phyloP scores from a whole-genome alignment of 2,329 filamentous ascomycete species.

The Eurotiales sp. region DNA sequence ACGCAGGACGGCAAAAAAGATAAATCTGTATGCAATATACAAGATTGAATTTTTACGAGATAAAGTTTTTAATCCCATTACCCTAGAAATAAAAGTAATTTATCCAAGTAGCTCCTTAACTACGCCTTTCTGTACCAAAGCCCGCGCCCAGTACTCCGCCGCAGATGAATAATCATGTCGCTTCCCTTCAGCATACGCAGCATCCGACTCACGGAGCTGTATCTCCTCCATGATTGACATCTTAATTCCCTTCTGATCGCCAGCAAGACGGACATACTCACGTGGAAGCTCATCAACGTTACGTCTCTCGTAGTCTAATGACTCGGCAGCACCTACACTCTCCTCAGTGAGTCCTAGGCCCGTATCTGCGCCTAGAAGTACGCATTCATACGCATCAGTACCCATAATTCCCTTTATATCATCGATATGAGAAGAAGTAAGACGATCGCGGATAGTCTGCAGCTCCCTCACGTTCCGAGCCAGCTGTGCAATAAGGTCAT shows the following conservation, averaged over 20 bases:
- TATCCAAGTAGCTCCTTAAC: slow-evolving; percentile 38
- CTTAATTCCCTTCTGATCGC: slow-evolving; percentile 31
- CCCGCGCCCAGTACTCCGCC: slow-evolving; percentile 65
- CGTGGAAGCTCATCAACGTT: slow-evolving; percentile 29
- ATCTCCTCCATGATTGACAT: slow-evolving; percentile 38
- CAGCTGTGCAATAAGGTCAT: slow-evolving; percentile 43
- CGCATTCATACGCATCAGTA: slow-evolving; percentile 1
- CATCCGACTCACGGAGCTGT: slow-evolving; percentile 35
- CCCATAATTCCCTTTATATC: background rate
- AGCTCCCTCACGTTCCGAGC: slow-evolving; percentile 46
- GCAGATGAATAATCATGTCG: slow-evolving; percentile 65
- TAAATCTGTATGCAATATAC: too few relatives aligned
- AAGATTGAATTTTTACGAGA: too few relatives aligned
- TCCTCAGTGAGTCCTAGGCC: slow-evolving; percentile 33
- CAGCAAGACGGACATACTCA: slow-evolving; percentile 25
- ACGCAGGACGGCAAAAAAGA: too few relatives aligned
- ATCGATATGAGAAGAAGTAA: slow-evolving; percentile 14
- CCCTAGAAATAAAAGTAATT: too few relatives aligned
- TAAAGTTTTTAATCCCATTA: too few relatives aligned
- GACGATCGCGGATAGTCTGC: slow-evolving; percentile 31
- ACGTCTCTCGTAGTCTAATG: slow-evolving; percentile 15
- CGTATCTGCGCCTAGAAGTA: slow-evolving; percentile 30
- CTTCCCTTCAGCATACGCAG: slow-evolving; percentile 39
- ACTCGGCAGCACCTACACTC: background rate
- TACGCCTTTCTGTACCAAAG: slow-evolving; percentile 63